Evolutionary conservation across 306 rosid genomes (phyloP), one percentile per base, ranked within the genome.

Genomic region (Acacia acuminata): DNA sequence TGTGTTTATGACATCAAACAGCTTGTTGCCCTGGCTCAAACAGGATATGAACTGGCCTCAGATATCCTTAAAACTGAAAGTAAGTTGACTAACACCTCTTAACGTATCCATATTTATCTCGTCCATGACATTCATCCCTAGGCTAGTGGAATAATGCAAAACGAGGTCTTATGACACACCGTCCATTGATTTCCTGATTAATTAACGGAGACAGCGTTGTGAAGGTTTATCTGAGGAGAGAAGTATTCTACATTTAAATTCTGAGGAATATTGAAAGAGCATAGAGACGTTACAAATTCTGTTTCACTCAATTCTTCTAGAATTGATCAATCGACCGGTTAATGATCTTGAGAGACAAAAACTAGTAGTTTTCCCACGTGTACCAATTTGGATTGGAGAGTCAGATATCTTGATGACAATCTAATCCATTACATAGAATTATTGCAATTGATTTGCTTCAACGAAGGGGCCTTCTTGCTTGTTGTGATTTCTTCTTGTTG

Each of bases 1-100:
- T 78, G 22, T 48, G 47, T 22, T 75, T 82, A 2, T 81, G 32
- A 22, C 64, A 3, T 65, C 40, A 73, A 75, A 51, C 87, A 96
- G 99, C 84, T 94, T 40, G 87, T 94, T 82, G 87, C 98, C 27
- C 82, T 90, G 61, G 99, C 94, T 3, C 98, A 92, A 87, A 89
- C 92, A 65, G 99, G 94, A 48, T 72, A 84, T 43, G 96, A 91
- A 71, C 77, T 94, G 55, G 82, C 84, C 32, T 79, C 92, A 4
- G 94, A 94, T 79, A 76, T 89, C 27, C 90, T 90, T 22, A 90
- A 94, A 82, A 79, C 79, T 80, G 85, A 86, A 73, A 83, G 99
- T 86, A 85, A 92, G 92, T 87, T 72, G 40, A 36, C 60, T 48
- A 7, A 11, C 13, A 5, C 30, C 22, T 71, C 24, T 44, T 44